These are phyloP conservation scores for Penicillium antarcticum DNA, from an alignment of 495 filamentous ascomycete species.

Conservation along the genomic window DNA sequence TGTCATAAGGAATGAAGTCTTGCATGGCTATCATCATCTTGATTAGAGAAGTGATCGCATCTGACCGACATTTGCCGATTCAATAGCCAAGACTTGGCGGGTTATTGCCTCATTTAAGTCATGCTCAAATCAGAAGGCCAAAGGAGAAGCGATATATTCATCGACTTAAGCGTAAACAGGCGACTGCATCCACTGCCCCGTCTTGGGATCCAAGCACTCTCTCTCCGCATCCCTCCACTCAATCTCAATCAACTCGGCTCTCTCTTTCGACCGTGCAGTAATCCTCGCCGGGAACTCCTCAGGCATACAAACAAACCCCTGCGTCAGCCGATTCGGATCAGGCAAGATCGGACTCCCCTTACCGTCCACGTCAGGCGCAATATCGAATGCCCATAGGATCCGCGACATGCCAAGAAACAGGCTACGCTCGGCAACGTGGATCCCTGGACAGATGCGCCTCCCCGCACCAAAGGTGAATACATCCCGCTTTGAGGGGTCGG, in stretches of 20 bases:
- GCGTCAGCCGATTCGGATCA: conserved; percentile 21
- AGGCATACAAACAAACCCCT: conserved; percentile 42
- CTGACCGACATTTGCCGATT: too few relatives aligned
- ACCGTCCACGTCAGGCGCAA: conserved; percentile 10
- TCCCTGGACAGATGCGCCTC: conserved; percentile 28
- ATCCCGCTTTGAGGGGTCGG: conserved; percentile 32
- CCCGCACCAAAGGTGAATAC: conserved; percentile 29
- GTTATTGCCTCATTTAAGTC: too few relatives aligned
- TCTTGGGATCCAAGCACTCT: conserved; percentile 13
- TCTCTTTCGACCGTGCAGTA: conserved; percentile 25
- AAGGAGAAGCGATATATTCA: neutral
- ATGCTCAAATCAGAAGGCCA: too few relatives aligned
- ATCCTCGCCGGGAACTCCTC: conserved; percentile 30
- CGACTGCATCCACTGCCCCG: conserved; percentile 17
- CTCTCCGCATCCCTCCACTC: conserved; percentile 26
- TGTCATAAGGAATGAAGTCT: too few relatives aligned
- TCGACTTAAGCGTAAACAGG: neutral
- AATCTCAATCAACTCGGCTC: conserved; percentile 27
- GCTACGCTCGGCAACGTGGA: conserved; percentile 33
- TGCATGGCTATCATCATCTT: too few relatives aligned
- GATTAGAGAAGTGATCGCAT: too few relatives aligned
- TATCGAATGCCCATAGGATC: conserved; percentile 54
- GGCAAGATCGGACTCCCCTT: conserved; percentile 14
- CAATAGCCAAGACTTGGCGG: too few relatives aligned
- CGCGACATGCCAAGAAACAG: conserved; percentile 49